phyloP scores from a whole-genome alignment of 768 basidiomycete species.

The Trametes cinnabarina region DNA sequence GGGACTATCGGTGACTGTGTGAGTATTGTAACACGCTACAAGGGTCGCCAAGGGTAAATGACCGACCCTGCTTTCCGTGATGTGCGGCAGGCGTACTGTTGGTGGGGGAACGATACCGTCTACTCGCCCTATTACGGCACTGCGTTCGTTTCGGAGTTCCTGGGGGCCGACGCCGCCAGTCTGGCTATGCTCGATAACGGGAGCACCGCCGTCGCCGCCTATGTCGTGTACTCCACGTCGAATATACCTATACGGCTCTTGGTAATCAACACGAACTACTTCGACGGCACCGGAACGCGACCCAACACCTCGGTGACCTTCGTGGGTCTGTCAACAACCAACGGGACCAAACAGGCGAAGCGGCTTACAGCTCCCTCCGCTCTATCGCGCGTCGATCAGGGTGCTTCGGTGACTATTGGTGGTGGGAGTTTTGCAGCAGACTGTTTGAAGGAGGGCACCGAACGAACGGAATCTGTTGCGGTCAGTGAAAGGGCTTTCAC shows the following conservation, averaged over 20 bases:
- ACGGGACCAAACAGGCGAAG: constrained; percentile 27
- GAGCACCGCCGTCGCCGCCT: constrained; percentile 29
- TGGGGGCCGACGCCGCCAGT: constrained; percentile 33
- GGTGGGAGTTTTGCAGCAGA: constrained; percentile 30
- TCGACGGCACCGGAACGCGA: constrained; percentile 34
- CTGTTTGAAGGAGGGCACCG: constrained; percentile 29
- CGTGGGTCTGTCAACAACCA: constrained; percentile 25
- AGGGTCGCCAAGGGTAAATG: background rate
- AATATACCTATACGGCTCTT: constrained; percentile 31
- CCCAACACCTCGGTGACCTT: constrained; percentile 29
- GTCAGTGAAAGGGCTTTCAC: constrained; percentile 26
- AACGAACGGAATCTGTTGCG: constrained; percentile 27
- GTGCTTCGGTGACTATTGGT: constrained; percentile 35
- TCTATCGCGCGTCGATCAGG: constrained; percentile 32
- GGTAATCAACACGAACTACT: constrained; percentile 38
- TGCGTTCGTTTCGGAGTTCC: constrained; percentile 38
- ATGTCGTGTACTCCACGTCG: constrained; percentile 30
- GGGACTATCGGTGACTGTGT: constrained; percentile 41
- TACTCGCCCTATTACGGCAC: constrained; percentile 39
- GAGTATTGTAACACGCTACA: constrained; percentile 11
- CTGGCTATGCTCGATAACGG: constrained; percentile 38
- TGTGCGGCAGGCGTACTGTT: constrained; percentile 38
- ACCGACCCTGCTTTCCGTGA: too few species aligned
- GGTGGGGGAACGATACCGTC: constrained; percentile 36
- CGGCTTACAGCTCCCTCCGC: constrained; percentile 37